These are phyloP conservation scores for Musa balbisiana DNA, from an alignment of 202 grass and related monocot species.

Conservation along the genomic window DNA sequence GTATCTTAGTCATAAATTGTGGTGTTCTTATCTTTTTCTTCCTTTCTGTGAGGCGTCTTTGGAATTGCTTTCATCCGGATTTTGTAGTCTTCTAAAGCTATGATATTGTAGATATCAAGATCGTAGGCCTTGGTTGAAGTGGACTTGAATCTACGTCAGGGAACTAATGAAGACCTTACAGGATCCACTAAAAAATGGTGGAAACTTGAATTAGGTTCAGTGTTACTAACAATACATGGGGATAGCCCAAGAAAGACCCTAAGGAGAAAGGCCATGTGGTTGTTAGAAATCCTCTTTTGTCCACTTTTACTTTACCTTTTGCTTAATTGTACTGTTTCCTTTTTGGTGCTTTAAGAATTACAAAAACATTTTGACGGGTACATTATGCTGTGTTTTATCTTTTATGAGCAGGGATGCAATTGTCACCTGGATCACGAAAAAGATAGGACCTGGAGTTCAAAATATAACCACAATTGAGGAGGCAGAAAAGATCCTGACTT, in stretches of 20 bases:
- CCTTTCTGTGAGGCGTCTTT: neutral
- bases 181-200: too few species aligned
- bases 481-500: slow-evolving; percentile 53
- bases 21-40: neutral
- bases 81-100: neutral
- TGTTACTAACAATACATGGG: too few species aligned
- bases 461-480: slow-evolving; percentile 58
- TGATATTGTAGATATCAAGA: neutral
- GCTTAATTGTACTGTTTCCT: neutral
- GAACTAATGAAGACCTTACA: too few species aligned
- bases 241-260: too few species aligned
- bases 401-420: slow-evolving; percentile 50
- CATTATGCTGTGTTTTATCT: neutral
- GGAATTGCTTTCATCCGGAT: neutral
- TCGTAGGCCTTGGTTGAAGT: too few species aligned
- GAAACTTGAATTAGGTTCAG: too few species aligned
- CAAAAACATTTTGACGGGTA: neutral
- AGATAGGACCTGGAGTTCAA: slow-evolving; percentile 70
- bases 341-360: neutral
- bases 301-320: too few species aligned
- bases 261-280: too few species aligned
- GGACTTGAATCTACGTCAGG: too few species aligned
- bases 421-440: slow-evolving; percentile 81
- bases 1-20: neutral
- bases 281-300: too few species aligned